Base-by-base conservation (phyloP, 495 filamentous ascomycete species). In the Penicillium fimorum region DNA sequence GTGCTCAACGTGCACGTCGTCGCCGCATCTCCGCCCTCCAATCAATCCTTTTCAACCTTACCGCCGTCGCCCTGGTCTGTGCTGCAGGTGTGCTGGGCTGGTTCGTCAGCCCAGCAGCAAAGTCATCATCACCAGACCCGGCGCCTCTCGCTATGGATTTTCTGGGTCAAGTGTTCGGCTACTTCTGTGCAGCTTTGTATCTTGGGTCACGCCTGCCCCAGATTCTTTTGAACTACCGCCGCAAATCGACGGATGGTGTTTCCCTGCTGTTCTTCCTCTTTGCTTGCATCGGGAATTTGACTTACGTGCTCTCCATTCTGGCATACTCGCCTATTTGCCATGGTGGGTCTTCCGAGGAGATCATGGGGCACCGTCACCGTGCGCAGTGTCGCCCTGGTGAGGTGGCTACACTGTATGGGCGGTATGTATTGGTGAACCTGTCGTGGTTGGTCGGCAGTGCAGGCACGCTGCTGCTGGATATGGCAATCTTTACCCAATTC, bases 191-290 rank as follows among this genome's bases (percentile, higher is more conserved):
- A 1, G 75, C 81, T 3, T 78, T 97, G 15, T 98, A 98, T 64
- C 87, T 97, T 13, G 91, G 89, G 20, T 91, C 87, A 0, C 84
- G 94, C 6, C 65, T 97, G 10, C 94, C 94, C 0, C 94, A 98
- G 70, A 77, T 98, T 8, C 74, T 96, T 5, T 82, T 97, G 30
- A 98, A 98, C 67, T 93, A 87, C 71, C 81, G 86, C 2, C 85
- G 94, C 38, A 96, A 94, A 70, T 88, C 84, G 29, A 96, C 92
- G 1, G 92, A 96, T 30, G 94, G 93, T 3, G 84, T 98, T 5
- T 91, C 88, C 18, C 79, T 96, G 62, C 77, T 98, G 0, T 98
- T 98, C 76, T 98, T 98, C 75, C 75, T 97, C 17, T 98, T 98
- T 66, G 94, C 93, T 8, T 96, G 92, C 68, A 81, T 97, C 20